Conservation (phyloP, 495 filamentous ascomycete species). For the Daldinia bambusicola region DNA sequence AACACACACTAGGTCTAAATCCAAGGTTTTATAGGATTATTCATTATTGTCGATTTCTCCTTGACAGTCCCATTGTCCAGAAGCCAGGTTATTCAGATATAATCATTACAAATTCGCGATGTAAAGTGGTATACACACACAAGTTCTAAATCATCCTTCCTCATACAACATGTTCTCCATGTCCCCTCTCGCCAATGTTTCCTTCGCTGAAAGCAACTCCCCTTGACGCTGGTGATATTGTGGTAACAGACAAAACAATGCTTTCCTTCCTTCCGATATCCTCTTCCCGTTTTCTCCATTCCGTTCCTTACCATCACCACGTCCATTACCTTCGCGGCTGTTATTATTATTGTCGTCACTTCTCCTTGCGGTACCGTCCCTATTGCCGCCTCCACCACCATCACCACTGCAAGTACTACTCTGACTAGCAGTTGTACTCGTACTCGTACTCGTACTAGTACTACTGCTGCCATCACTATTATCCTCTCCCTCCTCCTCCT, state of each 20-base stretch:
- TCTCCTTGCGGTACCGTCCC: no score
- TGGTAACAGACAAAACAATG: neutral
- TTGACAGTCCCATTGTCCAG: neutral
- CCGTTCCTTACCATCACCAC: no score
- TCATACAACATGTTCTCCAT: neutral
- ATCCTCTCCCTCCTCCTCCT: neutral
- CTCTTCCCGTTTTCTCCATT: neutral
- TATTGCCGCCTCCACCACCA: no score
- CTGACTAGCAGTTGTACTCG: no score
- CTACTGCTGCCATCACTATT: no score
- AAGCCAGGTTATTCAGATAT: neutral
- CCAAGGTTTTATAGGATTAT: no score
- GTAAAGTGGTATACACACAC: slow-evolving; percentile 30
- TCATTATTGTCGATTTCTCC: no score
- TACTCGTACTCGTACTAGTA: no score
- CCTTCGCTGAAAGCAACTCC: neutral
- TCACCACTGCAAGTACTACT: no score
- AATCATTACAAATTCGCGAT: slow-evolving; percentile 26
- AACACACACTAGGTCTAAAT: no score
- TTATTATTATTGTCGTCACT: no score
- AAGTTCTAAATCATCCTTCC: slow-evolving; percentile 7
- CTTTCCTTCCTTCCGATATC: neutral
- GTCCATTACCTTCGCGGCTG: no score
- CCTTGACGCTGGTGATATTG: neutral
- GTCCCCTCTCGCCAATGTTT: neutral